These are phyloP conservation scores for Diaporthe caulivora DNA, from an alignment of 2,329 filamentous ascomycete species.

Conservation along the genomic window DNA sequence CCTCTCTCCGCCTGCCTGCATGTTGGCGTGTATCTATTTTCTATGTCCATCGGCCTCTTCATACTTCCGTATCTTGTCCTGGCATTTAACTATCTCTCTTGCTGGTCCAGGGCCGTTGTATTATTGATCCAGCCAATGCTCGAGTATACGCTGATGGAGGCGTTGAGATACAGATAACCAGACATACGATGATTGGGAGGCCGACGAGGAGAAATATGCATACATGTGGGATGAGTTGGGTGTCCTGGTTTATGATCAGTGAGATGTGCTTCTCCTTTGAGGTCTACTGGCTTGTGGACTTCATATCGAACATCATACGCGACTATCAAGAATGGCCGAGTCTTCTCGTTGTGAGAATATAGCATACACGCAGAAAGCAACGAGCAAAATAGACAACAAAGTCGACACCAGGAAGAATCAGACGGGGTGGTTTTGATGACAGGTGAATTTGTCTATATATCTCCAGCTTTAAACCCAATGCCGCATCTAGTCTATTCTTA, in stretches of 20 bases:
- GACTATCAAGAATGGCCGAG: neutral
- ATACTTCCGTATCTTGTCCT: too few relatives aligned
- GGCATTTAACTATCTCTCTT: neutral
- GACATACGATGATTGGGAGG: neutral
- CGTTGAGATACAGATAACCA: neutral
- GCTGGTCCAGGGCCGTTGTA: too few relatives aligned
- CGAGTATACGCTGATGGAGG: neutral
- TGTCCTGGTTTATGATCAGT: neutral
- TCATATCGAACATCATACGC: neutral
- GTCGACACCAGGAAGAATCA: neutral
- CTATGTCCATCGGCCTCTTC: neutral
- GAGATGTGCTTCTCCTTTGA: neutral
- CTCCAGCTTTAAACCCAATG: neutral
- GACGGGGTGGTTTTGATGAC: neutral
- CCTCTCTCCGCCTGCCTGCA: neutral
- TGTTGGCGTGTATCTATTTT: neutral
- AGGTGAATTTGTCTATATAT: neutral
- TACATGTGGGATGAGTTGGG: conserved; percentile 1
- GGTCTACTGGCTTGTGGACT: neutral
- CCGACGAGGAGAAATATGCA: neutral
- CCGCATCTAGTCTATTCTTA: conserved; percentile 31
- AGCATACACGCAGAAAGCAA: neutral
- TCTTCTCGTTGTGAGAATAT: neutral
- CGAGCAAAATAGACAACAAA: neutral
- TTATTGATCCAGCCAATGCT: neutral